Evolutionary conservation across 176 grass and related monocot species (phyloP).

Genomic region (Neostapfia colusana): DNA sequence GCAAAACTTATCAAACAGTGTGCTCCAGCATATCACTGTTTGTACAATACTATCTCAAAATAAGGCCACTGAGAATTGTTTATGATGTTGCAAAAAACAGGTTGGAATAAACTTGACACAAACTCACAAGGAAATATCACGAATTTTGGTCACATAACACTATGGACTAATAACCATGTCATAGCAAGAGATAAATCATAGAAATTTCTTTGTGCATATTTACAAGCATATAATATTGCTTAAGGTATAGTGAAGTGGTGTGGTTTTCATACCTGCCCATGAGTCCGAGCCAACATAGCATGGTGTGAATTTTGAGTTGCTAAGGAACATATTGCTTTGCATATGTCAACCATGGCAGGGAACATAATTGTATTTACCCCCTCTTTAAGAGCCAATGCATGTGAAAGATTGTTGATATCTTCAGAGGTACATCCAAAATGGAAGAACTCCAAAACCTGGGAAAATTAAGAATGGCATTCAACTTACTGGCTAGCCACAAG

Average conservation of each 20-base stretch:
- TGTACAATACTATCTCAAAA: not conserved
- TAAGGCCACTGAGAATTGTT: not conserved
- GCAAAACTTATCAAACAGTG: not conserved
- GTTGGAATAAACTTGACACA: not conserved
- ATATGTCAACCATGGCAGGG: constrained; percentile 67
- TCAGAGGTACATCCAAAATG: constrained; percentile 97
- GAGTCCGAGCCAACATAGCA: constrained; percentile 78
- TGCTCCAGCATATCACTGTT: not conserved
- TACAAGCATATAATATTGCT: not conserved
- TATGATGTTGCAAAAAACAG: constrained; percentile 1
- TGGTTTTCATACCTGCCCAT: constrained; percentile 66
- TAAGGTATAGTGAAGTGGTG: not conserved
- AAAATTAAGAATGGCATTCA: constrained; percentile 29
- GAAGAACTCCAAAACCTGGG: constrained; percentile 85
- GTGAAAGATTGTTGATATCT: constrained; percentile 91
- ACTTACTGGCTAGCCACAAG: constrained; percentile 1
- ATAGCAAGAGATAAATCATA: not conserved
- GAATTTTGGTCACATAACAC: not conserved
- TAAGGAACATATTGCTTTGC: constrained; percentile 52
- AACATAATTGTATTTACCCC: constrained; percentile 68
- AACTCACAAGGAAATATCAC: not conserved
- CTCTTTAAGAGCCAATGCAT: constrained; percentile 85
- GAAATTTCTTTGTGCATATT: not conserved
- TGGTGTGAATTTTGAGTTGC: constrained; percentile 64
- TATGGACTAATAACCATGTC: not conserved